These are phyloP conservation scores for Nemania sp. DNA, from an alignment of 2,329 filamentous ascomycete species.

Conservation along the genomic window DNA sequence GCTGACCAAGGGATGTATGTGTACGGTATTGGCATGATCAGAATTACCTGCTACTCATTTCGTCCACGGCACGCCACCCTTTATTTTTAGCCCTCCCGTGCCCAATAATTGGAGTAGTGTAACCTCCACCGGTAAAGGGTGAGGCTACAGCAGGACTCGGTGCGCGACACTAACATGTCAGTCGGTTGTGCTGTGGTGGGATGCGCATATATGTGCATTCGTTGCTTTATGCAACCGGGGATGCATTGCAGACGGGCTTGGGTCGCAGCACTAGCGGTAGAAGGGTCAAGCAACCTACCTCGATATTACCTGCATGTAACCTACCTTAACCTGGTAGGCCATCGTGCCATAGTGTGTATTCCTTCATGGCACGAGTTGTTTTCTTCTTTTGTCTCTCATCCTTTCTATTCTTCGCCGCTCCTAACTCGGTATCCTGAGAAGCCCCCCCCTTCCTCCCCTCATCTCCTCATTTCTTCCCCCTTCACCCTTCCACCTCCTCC, in stretches of 20 bases:
- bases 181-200: conserved; percentile 1
- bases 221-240: conserved; percentile 1
- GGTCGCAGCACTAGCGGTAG: conserved; percentile 20
- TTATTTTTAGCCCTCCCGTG: conserved; percentile 4
- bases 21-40: too few relatives aligned
- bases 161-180: conserved; percentile 17
- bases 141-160: too few relatives aligned
- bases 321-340: too few relatives aligned
- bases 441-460: not conserved
- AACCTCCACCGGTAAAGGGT: not conserved
- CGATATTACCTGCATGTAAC: not conserved
- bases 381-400: not conserved
- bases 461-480: not conserved
- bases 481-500: not conserved
- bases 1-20: not conserved
- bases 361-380: too few relatives aligned
- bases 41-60: not conserved
- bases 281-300: not conserved
- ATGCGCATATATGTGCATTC: conserved; percentile 5
- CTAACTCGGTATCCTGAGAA: not conserved
- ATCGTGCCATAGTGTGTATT: too few relatives aligned
- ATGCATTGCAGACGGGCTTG: conserved; percentile 15
- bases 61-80: not conserved
- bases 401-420: conserved; percentile 7
- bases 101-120: too few relatives aligned